Conservation (phyloP, 2,329 filamentous ascomycete genomes). For the Sclerotinia glacialis region DNA sequence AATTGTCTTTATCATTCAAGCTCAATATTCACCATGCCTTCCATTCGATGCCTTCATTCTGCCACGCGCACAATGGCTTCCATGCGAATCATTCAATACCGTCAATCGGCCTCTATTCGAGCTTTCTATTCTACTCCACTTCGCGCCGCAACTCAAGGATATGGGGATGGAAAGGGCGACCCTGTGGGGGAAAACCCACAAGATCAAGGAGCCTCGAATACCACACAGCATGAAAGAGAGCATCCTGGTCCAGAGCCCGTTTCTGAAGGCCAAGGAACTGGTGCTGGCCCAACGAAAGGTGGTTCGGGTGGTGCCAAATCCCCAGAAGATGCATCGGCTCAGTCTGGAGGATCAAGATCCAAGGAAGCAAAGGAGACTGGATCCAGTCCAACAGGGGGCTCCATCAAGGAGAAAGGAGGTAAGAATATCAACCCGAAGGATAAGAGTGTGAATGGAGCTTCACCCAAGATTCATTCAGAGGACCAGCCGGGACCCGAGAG, state of each 20-base stretch:
- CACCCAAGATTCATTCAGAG: slow-evolving; percentile 27
- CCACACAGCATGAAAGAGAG: slow-evolving; percentile 41
- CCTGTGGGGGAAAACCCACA: slow-evolving; percentile 42
- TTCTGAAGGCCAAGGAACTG: slow-evolving; percentile 43
- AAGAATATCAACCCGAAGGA: slow-evolving; percentile 25
- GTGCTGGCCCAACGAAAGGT: slow-evolving; percentile 41
- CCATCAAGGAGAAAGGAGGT: slow-evolving; percentile 31
- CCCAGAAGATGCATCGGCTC: slow-evolving; percentile 40
- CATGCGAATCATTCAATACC: slow-evolving; percentile 11
- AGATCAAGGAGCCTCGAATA: slow-evolving; percentile 39
- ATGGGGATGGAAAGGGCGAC: slow-evolving; percentile 44
- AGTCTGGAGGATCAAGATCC: slow-evolving; percentile 43
- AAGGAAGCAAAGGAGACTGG: slow-evolving; percentile 45
- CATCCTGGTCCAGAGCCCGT: slow-evolving; percentile 46
- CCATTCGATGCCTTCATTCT: slow-evolving; percentile 5
- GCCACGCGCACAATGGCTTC: background rate
- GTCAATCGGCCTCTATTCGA: slow-evolving; percentile 25
- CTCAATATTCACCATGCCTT: background rate
- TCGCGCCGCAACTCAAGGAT: slow-evolving; percentile 37
- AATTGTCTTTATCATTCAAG: background rate
- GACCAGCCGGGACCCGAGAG: slow-evolving; percentile 29
- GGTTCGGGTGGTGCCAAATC: slow-evolving; percentile 29
- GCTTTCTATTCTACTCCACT: slow-evolving; percentile 27
- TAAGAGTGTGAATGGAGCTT: slow-evolving; percentile 15
- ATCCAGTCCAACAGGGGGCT: slow-evolving; percentile 36